A percentile compares a stretch with the other conserved stretches of the same genome.
Evolutionary conservation across 2,329 filamentous ascomycete genomes (phyloP).

Genomic region (Didymosphaeria variabile): DNA sequence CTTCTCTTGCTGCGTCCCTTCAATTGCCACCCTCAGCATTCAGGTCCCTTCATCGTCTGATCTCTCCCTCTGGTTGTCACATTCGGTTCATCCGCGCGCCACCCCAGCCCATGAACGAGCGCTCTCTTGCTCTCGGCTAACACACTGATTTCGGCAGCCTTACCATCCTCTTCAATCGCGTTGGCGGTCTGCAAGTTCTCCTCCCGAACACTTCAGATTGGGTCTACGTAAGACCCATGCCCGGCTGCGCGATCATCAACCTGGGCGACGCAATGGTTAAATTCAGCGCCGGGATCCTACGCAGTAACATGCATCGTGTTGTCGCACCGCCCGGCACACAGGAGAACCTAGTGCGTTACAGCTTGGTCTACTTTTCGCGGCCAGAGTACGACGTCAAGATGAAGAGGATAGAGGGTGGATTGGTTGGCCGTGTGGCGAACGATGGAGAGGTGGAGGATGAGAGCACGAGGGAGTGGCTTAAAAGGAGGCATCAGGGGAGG

Average conservation of each 20-base stretch:
- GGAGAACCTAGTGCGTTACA: not conserved
- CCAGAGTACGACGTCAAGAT: conserved; percentile 9
- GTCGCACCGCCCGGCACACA: conserved; percentile 3
- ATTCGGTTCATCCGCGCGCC: conserved; percentile 12
- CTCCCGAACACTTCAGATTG: conserved; percentile 33
- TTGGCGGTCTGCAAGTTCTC: conserved; percentile 52
- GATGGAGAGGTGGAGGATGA: not conserved
- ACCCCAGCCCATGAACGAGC: not conserved
- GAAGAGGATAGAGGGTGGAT: conserved; percentile 1
- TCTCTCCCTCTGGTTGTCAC: conserved; percentile 3
- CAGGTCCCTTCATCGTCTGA: conserved; percentile 8
- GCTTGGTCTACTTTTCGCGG: conserved; percentile 5
- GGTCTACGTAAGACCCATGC: conserved; percentile 50
- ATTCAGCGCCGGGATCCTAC: conserved; percentile 1
- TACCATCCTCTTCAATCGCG: conserved; percentile 53
- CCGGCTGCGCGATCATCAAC: conserved; percentile 51
- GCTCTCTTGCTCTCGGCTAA: conserved; percentile 4
- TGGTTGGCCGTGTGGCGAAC: not conserved
- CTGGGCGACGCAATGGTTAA: conserved; percentile 49
- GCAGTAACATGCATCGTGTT: conserved; percentile 9
- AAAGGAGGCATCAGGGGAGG: conserved; percentile 5
- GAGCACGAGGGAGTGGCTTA: conserved; percentile 8
- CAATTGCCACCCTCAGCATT: not conserved
- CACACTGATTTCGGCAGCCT: conserved; percentile 53
- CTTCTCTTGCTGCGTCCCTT: conserved; percentile 4